Conservation (phyloP, 495 filamentous ascomycete genomes). For the Viridothelium virens region DNA sequence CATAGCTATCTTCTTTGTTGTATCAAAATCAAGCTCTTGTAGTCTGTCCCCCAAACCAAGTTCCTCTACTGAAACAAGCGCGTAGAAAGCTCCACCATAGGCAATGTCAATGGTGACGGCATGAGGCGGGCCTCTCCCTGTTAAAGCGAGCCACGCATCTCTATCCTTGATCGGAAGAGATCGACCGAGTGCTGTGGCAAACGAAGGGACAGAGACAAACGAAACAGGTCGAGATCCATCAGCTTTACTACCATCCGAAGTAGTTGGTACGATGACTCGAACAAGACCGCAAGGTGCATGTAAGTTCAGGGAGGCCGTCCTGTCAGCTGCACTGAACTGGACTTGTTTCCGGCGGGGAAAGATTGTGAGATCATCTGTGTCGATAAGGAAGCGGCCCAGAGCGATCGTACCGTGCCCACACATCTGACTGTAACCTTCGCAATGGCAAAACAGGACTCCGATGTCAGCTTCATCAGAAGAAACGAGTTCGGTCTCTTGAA, state of each 20-base stretch:
- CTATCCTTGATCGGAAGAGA: background rate
- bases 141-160: conserved; percentile 15
- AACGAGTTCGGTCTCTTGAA: conserved; percentile 17
- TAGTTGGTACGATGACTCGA: conserved; percentile 13
- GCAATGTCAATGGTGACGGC: conserved; percentile 9
- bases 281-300: conserved; percentile 21
- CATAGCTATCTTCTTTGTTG: background rate
- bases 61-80: conserved; percentile 4
- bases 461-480: conserved; percentile 19
- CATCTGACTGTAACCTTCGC: conserved; percentile 24
- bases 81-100: conserved; percentile 21
- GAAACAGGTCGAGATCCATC: conserved; percentile 14
- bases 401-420: conserved; percentile 26
- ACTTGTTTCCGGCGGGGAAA: conserved; percentile 9
- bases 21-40: conserved; percentile 15
- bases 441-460: conserved; percentile 21
- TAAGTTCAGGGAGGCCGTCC: conserved; percentile 13
- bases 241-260: background rate
- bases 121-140: background rate
- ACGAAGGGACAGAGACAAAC: conserved; percentile 16
- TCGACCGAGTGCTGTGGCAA: conserved; percentile 1
- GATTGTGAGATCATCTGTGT: conserved; percentile 13
- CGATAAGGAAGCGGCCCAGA: conserved; percentile 20
- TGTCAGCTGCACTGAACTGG: background rate
- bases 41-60: conserved; percentile 14